phyloP scores from a whole-genome alignment of 768 basidiomycete species.

The Hortiboletus flavorubellus region DNA sequence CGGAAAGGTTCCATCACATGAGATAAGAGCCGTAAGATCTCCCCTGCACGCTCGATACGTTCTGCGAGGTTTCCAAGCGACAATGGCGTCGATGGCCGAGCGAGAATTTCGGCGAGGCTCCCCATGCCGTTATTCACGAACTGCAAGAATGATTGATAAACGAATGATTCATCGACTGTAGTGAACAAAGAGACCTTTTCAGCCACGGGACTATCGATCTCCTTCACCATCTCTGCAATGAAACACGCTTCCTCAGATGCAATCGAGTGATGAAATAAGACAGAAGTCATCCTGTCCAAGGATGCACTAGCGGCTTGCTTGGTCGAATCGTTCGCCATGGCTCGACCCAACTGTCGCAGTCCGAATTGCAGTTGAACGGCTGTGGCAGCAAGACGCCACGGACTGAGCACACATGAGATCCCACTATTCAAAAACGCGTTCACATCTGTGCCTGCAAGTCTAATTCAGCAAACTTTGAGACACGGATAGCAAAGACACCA shows the following conservation, averaged over 20 bases:
- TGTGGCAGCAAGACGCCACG: slow-evolving; percentile 81
- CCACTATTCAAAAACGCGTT: slow-evolving; percentile 55
- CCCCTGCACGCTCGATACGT: slow-evolving; percentile 54
- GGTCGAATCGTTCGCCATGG: slow-evolving; percentile 53
- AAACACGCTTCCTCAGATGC: slow-evolving; percentile 79
- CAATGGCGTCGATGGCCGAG: slow-evolving; percentile 26
- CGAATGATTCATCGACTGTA: neutral
- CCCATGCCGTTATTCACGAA: slow-evolving; percentile 74
- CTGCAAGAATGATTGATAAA: slow-evolving; percentile 32
- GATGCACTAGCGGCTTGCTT: slow-evolving; percentile 53
- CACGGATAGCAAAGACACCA: neutral
- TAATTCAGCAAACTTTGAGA: neutral
- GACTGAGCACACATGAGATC: slow-evolving; percentile 66
- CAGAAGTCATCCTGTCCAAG: slow-evolving; percentile 62
- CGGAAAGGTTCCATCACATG: slow-evolving; percentile 67
- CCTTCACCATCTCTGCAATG: slow-evolving; percentile 77
- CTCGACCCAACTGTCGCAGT: slow-evolving; percentile 68
- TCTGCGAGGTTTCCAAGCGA: slow-evolving; percentile 33
- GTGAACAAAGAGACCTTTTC: slow-evolving; percentile 48
- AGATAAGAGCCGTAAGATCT: slow-evolving; percentile 66
- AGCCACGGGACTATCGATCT: slow-evolving; percentile 62
- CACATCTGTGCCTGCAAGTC: slow-evolving; percentile 36
- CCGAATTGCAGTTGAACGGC: slow-evolving; percentile 76
- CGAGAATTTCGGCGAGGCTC: slow-evolving; percentile 57
- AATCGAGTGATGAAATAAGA: slow-evolving; percentile 70